A percentile compares a stretch with the other conserved stretches of the same genome.
phyloP scores from a whole-genome alignment of 768 basidiomycete genomes.

The Psilocybe azurescens region DNA sequence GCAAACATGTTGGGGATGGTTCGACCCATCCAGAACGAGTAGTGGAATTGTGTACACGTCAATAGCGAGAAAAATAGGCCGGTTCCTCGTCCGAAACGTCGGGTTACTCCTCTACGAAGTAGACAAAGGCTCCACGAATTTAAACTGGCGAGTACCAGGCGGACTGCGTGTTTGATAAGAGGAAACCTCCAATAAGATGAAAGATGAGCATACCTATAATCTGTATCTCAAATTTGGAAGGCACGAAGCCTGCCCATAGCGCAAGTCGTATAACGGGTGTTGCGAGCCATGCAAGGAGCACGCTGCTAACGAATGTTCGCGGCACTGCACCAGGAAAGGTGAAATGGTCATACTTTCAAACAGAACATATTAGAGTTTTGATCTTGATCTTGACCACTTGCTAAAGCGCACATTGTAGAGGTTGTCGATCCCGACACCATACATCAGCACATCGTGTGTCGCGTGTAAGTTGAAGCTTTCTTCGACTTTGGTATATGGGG shows the following conservation, averaged over 20 bases:
- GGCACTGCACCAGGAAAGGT: conserved; percentile 90
- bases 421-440: conserved; percentile 55
- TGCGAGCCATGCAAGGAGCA: conserved; percentile 66
- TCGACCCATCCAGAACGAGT: conserved; percentile 92
- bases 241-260: conserved; percentile 44
- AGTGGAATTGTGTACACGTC: conserved; percentile 86
- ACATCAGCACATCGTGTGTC: conserved; percentile 82
- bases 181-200: neutral
- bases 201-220: conserved; percentile 56
- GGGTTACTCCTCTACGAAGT: conserved; percentile 64
- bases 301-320: conserved; percentile 81
- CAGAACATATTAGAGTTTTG: conserved; percentile 2
- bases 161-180: conserved; percentile 53
- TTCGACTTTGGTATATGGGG: conserved; percentile 96
- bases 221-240: conserved; percentile 72
- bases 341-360: conserved; percentile 84
- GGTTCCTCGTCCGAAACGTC: conserved; percentile 66
- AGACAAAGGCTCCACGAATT: conserved; percentile 69
- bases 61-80: conserved; percentile 68
- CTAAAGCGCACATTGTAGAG: conserved; percentile 54
- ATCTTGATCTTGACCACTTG: neutral
- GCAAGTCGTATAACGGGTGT: conserved; percentile 53
- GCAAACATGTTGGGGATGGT: conserved; percentile 97
- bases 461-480: conserved; percentile 97
- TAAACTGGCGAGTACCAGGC: conserved; percentile 69